Percentiles rank a stretch among this genome's conserved stretches.
Conservation (phyloP, 345 rosid genomes). For the Populus euphratica region DNA sequence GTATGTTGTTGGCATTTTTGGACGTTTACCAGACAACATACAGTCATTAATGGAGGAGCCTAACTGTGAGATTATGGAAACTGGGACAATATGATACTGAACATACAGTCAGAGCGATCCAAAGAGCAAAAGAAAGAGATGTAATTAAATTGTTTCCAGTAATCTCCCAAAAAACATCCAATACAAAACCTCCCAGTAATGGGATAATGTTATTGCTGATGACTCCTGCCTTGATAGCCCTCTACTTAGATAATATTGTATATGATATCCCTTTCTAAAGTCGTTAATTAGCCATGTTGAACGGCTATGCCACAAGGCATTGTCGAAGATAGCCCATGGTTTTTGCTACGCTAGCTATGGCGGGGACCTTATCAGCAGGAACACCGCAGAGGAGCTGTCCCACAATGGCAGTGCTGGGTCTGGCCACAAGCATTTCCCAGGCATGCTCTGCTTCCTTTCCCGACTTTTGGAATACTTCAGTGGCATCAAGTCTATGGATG, state of each 20-base stretch:
- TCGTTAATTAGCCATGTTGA: no score
- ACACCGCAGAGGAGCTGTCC: slow-evolving; percentile 42
- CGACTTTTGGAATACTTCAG: slow-evolving; percentile 40
- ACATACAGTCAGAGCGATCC: no score
- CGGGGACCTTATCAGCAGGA: background rate
- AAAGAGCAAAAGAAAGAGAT: no score
- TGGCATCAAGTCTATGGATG: slow-evolving; percentile 63
- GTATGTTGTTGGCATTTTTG: no score
- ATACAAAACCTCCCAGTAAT: background rate
- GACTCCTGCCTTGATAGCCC: background rate
- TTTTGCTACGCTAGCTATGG: background rate
- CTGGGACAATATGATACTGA: no score
- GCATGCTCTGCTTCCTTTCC: slow-evolving; percentile 52
- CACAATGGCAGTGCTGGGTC: slow-evolving; percentile 55
- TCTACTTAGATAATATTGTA: no score
- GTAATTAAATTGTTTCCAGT: no score
- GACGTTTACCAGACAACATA: no score
- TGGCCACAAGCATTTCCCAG: slow-evolving; percentile 59
- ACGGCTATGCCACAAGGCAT: slow-evolving; percentile 37
- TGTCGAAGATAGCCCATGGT: slow-evolving; percentile 24
- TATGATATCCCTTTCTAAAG: background rate
- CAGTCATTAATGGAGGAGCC: no score
- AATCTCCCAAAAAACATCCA: no score
- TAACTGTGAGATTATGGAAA: no score
- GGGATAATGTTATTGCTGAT: background rate